phyloP scores from a whole-genome alignment of 768 basidiomycete genomes.

The Agaricus subrufescens region DNA sequence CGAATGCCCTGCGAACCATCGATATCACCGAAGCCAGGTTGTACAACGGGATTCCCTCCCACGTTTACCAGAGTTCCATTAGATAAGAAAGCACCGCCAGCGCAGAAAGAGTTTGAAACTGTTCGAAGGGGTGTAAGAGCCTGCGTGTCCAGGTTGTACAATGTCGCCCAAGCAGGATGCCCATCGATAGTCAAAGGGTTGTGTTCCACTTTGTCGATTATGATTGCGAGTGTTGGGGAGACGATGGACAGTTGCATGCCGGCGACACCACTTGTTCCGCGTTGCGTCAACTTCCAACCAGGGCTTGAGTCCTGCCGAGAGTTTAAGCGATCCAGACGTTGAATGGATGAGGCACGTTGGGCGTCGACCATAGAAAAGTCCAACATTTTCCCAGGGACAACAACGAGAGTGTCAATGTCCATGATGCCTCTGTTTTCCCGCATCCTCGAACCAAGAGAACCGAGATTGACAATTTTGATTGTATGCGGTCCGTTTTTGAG shows the following conservation, averaged over 20 bases:
- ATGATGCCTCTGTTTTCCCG: constrained; percentile 24
- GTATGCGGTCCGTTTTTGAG: constrained; percentile 51
- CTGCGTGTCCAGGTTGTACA: constrained; percentile 67
- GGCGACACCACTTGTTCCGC: constrained; percentile 68
- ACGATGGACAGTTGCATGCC: constrained; percentile 76
- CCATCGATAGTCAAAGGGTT: constrained; percentile 70
- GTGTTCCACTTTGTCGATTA: constrained; percentile 84
- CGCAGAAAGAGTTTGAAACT: constrained; percentile 83
- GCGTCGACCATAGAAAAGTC: background rate
- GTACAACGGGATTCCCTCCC: constrained; percentile 78
- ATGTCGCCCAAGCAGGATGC: constrained; percentile 77
- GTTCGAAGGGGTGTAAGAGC: constrained; percentile 56
- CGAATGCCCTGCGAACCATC: constrained; percentile 74
- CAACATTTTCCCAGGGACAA: constrained; percentile 37
- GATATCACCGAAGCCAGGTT: constrained; percentile 69
- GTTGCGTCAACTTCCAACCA: constrained; percentile 56
- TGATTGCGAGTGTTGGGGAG: constrained; percentile 63
- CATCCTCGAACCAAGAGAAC: constrained; percentile 22
- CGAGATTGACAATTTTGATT: constrained; percentile 58
- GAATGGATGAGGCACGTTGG: background rate
- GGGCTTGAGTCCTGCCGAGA: constrained; percentile 2
- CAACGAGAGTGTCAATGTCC: constrained; percentile 65
- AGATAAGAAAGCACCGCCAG: constrained; percentile 71
- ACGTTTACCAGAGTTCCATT: constrained; percentile 78
- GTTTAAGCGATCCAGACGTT: too few relatives aligned